phyloP scores from a whole-genome alignment of 2,329 filamentous ascomycete genomes.

The Colletotrichum falcatum region DNA sequence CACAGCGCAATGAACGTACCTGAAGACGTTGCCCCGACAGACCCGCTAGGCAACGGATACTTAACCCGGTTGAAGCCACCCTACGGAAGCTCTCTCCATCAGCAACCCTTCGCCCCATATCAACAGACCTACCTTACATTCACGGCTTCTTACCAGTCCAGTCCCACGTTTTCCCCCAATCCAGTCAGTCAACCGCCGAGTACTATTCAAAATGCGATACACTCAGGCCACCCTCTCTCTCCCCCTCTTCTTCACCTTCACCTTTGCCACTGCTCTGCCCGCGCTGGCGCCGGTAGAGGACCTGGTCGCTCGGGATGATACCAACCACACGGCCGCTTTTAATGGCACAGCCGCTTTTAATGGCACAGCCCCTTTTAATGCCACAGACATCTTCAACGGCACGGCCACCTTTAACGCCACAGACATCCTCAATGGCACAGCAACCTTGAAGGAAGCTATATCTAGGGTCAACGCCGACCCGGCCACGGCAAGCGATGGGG shows the following conservation, averaged over 20 bases:
- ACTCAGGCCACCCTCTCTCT: slow-evolving; percentile 19
- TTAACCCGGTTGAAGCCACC: slow-evolving; percentile 11
- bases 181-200: not conserved
- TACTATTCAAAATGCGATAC: slow-evolving; percentile 24
- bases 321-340: no score
- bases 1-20: slow-evolving; percentile 12
- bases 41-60: not conserved
- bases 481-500: no score
- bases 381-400: not conserved
- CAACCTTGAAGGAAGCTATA: no score
- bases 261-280: slow-evolving; percentile 26
- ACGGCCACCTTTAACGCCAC: no score
- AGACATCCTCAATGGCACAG: no score
- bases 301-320: no score
- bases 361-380: no score
- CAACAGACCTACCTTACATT: not conserved
- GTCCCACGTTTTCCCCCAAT: not conserved
- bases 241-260: slow-evolving; percentile 20
- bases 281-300: slow-evolving; percentile 3
- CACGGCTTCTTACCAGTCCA: not conserved
- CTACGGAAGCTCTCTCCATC: rapidly evolving
- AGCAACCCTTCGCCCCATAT: not conserved
- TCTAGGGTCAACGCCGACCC: not conserved
- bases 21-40: not conserved
- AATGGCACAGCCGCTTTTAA: no score